phyloP scores from a whole-genome alignment of 495 filamentous ascomycete genomes.

The Melanomma pulvis-pyrius region DNA sequence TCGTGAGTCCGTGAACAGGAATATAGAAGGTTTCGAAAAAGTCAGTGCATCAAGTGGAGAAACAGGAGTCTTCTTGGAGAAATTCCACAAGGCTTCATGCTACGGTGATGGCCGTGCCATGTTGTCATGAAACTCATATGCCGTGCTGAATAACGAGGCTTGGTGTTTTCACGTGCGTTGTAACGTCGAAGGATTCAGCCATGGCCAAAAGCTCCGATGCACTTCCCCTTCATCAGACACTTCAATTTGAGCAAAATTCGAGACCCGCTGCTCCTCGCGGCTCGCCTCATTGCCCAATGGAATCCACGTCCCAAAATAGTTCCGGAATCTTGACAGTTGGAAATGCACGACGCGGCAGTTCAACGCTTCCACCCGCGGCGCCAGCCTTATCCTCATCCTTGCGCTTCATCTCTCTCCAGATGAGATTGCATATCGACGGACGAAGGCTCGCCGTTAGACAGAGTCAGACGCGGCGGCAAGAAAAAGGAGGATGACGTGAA shows the following conservation, averaged over 20 bases:
- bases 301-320: neutral
- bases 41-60: neutral
- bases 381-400: neutral
- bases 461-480: neutral
- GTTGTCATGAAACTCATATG: neutral
- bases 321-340: too few relatives aligned
- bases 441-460: neutral
- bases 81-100: neutral
- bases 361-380: neutral
- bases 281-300: neutral
- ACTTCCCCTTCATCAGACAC: neutral
- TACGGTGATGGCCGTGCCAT: neutral
- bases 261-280: neutral
- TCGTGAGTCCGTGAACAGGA: too few relatives aligned
- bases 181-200: neutral
- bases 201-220: neutral
- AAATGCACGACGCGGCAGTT: neutral
- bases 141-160: neutral
- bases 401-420: neutral
- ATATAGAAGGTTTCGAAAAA: neutral
- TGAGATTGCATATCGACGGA: neutral
- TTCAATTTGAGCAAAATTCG: neutral
- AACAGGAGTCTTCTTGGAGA: neutral
- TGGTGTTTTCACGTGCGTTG: too few relatives aligned
- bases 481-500: conserved; percentile 1